Evolutionary conservation across 2,329 filamentous ascomycete genomes (phyloP).

Genomic region (Colletotrichum zoysiae): DNA sequence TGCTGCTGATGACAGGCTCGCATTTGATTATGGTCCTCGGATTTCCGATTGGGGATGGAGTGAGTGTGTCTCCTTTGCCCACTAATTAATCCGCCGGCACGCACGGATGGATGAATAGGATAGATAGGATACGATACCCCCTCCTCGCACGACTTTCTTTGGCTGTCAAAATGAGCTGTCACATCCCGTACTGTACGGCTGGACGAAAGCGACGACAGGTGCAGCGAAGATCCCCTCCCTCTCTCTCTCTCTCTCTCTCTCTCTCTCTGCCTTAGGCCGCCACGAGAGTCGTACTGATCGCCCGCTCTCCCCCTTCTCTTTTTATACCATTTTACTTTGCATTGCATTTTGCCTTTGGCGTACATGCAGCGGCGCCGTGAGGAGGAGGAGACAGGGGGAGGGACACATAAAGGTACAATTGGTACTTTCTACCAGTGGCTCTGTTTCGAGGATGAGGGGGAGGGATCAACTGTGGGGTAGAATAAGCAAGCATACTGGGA

Average conservation of each 20-base stretch:
- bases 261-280: slow-evolving; percentile 4
- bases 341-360: slow-evolving; percentile 3
- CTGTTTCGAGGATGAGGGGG: no score
- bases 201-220: slow-evolving; percentile 5
- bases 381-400: neutral
- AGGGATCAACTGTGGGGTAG: neutral
- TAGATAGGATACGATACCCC: no score
- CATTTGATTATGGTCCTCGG: no score
- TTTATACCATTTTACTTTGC: slow-evolving; percentile 22
- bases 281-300: no score
- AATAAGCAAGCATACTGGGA: neutral
- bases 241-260: no score
- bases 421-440: neutral
- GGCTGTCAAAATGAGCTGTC: neutral
- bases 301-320: neutral
- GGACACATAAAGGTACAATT: neutral
- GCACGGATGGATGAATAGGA: neutral
- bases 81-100: no score
- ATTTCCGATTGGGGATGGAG: no score
- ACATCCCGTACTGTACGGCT: slow-evolving; percentile 2
- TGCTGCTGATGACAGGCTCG: no score
- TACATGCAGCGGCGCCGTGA: slow-evolving; percentile 1
- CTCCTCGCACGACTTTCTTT: slow-evolving; percentile 21
- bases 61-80: no score
- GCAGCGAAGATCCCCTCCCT: slow-evolving; percentile 27